Evolutionary conservation across 768 basidiomycete species (phyloP), one percentile per base, ranked within the genome.

Genomic region (Macrolepiota albuminosa): DNA sequence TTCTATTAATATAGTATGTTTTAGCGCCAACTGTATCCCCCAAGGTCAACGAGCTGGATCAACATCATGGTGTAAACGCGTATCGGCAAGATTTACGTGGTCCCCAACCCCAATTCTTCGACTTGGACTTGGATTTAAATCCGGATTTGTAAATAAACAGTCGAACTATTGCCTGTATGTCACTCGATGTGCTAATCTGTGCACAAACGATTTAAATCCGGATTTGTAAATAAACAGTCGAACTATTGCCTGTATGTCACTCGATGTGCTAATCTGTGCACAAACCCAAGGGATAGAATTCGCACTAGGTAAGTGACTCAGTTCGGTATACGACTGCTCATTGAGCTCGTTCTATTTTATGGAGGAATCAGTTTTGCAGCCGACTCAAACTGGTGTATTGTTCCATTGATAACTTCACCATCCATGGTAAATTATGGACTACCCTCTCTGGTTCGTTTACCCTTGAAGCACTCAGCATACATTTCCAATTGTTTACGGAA

Each of bases 71-170:
- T 0, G 80, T 79, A 8, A 86, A 91, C 64, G 83, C 87, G 24
- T 92, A 91, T 71, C 76, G 88, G 57, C 87, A 86, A 56, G 88
- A 92, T 68, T 73, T 84, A 45, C 84, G 81, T 54, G 81, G 77
- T 18, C 84, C 84, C 55, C 80, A 81, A 54, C 79, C 82, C 62
- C 83, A 82, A 61, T 76, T 86, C 66, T 89, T 91, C 71, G 90
- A 91, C 68, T 75, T 93, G 57, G 92, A 93, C 71, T 74, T 93
- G 61, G 92, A 93, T 69, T 78, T 93, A 58, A 93, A 93, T 67
- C 91, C 91, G 1, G 91, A 93, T 72, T 68, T 93, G 58, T 90
- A 59, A 64, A 47, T 8, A 14, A 31, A 21, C 7, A 43, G 6
- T 34, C 26, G n/a, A 9, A 52, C 11, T 36, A 37, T 24, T 14